Conservation (phyloP, 805 yeast genomes). For the Wickerhamiella alocasiicola region DNA sequence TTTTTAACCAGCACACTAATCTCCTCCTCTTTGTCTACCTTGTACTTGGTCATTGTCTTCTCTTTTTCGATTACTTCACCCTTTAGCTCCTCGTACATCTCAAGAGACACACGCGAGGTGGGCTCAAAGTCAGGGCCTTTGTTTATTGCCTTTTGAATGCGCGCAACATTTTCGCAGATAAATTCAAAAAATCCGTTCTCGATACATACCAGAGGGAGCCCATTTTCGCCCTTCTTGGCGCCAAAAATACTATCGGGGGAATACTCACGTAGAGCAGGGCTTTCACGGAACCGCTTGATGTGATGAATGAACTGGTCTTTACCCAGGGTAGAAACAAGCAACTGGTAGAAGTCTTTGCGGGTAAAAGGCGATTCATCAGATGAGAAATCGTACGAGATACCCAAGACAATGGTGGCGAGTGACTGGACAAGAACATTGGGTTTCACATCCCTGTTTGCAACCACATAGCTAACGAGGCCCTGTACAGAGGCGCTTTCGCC, state of each 20-base stretch:
- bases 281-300: conserved; percentile 59
- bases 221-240: conserved; percentile 60
- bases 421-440: conserved; percentile 53
- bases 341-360: conserved; percentile 46
- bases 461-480: conserved; percentile 54
- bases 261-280: conserved; percentile 41
- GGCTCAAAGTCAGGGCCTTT: conserved; percentile 71
- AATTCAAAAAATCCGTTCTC: conserved; percentile 49
- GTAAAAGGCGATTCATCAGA: conserved; percentile 41
- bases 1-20: conserved; percentile 11
- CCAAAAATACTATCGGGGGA: conserved; percentile 30
- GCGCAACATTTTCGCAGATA: conserved; percentile 52
- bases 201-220: conserved; percentile 75
- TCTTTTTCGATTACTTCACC: conserved; percentile 11
- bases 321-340: conserved; percentile 64
- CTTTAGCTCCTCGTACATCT: conserved; percentile 34
- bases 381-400: conserved; percentile 69
- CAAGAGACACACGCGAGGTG: conserved; percentile 49
- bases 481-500: conserved; percentile 53
- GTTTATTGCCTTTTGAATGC: conserved; percentile 59
- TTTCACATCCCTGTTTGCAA: conserved; percentile 34
- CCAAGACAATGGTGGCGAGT: conserved; percentile 56
- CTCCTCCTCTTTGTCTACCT: conserved; percentile 16
- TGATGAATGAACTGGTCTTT: conserved; percentile 64
- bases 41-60: conserved; percentile 18